These are phyloP conservation scores for Tillandsia fasciculata DNA, from an alignment of 176 grass and related monocot species.

Conservation along the genomic window DNA sequence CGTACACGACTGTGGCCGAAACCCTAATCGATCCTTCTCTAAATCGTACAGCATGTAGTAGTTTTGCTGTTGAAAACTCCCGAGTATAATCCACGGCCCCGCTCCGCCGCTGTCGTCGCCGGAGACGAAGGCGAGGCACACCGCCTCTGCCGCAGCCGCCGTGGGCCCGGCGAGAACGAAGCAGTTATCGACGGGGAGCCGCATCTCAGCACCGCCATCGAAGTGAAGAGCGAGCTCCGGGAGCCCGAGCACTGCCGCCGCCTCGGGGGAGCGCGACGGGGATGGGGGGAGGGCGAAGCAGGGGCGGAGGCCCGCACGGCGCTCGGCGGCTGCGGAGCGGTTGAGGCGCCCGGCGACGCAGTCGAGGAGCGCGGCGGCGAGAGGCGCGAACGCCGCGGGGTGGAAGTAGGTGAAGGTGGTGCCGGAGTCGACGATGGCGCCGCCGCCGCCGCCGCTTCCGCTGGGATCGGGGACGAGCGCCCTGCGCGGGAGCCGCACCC, in stretches of 20 bases:
- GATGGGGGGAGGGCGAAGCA: constrained; percentile 44
- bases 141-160: constrained; percentile 6
- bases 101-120: constrained; percentile 8
- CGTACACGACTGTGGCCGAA: constrained; percentile 55
- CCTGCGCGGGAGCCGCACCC: constrained; percentile 31
- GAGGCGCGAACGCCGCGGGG: constrained; percentile 36
- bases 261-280: constrained; percentile 2
- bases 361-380: constrained; percentile 27
- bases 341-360: constrained; percentile 36
- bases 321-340: constrained; percentile 41
- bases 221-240: constrained; percentile 56
- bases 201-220: constrained; percentile 50
- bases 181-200: constrained; percentile 72
- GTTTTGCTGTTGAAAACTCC: constrained; percentile 93
- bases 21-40: constrained; percentile 43
- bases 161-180: constrained; percentile 23
- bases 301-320: constrained; percentile 37
- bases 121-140: constrained; percentile 70
- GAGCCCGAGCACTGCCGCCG: constrained; percentile 29
- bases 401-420: constrained; percentile 80
- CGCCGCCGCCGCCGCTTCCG: constrained; percentile 43
- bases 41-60: constrained; percentile 82
- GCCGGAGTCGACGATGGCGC: constrained; percentile 79
- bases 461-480: constrained; percentile 20
- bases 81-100: constrained; percentile 70